Base-by-base conservation (phyloP, 768 basidiomycete species). In the Pulveroboletus sp. region DNA sequence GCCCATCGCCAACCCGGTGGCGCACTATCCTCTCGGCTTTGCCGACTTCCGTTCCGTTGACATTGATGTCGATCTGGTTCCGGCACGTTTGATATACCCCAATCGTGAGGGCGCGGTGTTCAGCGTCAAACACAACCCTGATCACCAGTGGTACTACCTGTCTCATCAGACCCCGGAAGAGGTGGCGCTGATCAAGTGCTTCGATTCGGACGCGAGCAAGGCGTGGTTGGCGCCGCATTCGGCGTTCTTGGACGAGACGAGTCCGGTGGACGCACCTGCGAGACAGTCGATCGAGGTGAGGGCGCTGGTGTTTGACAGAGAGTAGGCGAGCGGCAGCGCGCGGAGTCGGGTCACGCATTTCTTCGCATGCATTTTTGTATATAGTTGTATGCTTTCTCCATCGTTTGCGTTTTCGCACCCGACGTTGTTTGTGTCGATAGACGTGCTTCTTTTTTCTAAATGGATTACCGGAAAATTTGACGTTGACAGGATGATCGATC, bases 251-350 rank as follows among this genome's bases (percentile, higher is more conserved):
- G 71, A 74, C 53, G 32, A 55, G 11, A 61, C 62, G 9, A 68
- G 63, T 24, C 64, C 68, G 4, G 45, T 26, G 32, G 65, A 68
- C 12, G 68, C 67, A 3, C 70, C 69, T 0, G 51, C 58, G 16
- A 65, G 73, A 49, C 67, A 74, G 67, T 69, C 67, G 27, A 74
- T 73, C 45, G 74, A 74, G 61, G 57, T 73, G 26, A 58, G 72
- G 34, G 65, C 64, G 17, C 49, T 75, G 42, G 68, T 74, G 23
- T 73, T 75, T 49, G 71, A 73, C 29, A 47, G 30, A 17, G 67
- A 69, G 58, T 72, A 56, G 41, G 37, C 13, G 20, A 16, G n/a
- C n/a, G n/a, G n/a, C n/a, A n/a, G n/a, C n/a, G n/a, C n/a, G n/a
- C n/a, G n/a, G n/a, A n/a, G n/a, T n/a, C n/a, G n/a, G n/a, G n/a